Conservation (phyloP, 306 rosid genomes). For the Acacia crassicarpa region DNA sequence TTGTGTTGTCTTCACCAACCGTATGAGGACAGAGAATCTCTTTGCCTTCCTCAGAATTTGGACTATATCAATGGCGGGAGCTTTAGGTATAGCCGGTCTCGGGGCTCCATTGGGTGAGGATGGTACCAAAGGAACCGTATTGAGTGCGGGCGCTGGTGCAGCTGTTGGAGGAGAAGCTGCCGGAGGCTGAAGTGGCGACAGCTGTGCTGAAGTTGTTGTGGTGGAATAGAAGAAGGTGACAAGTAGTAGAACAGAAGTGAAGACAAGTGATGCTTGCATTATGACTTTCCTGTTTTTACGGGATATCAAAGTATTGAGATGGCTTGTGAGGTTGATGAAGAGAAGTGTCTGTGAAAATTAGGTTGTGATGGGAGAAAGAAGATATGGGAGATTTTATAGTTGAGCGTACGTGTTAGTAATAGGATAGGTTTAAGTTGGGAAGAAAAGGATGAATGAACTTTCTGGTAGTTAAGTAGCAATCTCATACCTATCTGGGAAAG, state of each 20-base stretch:
- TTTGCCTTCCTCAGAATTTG: conserved; percentile 63
- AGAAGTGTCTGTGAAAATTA: neutral
- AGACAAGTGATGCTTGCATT: conserved; percentile 37
- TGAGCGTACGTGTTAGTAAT: neutral
- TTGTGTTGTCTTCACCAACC: conserved; percentile 58
- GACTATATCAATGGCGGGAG: conserved; percentile 42
- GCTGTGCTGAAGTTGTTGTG: conserved; percentile 38
- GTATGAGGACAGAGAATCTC: conserved; percentile 52
- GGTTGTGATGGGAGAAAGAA: neutral
- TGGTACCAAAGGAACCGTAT: conserved; percentile 38
- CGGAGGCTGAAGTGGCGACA: conserved; percentile 45
- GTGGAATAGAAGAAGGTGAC: conserved; percentile 24
- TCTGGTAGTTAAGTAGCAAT: neutral
- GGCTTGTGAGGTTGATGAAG: neutral
- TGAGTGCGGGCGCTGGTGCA: conserved; percentile 39
- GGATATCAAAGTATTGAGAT: neutral
- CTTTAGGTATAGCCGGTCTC: conserved; percentile 49
- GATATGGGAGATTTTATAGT: neutral
- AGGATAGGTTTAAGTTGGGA: neutral
- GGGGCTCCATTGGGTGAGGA: conserved; percentile 44
- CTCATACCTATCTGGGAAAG: neutral
- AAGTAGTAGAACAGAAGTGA: conserved; percentile 36
- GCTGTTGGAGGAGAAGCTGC: conserved; percentile 26
- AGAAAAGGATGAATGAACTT: neutral
- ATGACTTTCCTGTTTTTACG: conserved; percentile 15